These are phyloP conservation scores for Carex kokanica DNA, from an alignment of 176 grass and related monocot genomes.

Conservation along the genomic window DNA sequence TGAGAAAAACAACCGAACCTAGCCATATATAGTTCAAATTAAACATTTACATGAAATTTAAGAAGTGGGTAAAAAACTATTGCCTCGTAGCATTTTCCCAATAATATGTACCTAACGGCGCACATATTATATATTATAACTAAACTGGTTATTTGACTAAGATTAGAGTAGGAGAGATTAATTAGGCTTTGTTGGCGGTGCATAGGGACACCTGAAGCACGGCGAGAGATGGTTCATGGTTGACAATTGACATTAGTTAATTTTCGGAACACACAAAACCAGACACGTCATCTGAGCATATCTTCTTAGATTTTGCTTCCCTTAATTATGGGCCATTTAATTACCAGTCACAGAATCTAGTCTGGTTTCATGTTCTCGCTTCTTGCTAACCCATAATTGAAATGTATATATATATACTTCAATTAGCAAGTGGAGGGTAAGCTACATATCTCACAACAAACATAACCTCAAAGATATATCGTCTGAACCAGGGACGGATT, in stretches of 20 bases:
- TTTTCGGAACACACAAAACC: background rate
- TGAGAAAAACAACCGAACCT: no score
- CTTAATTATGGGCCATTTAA: background rate
- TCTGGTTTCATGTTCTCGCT: background rate
- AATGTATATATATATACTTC: background rate
- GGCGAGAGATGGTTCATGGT: background rate
- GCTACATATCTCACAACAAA: background rate
- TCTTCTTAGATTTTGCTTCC: conserved; percentile 7
- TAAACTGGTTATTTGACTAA: background rate
- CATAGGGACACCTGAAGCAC: background rate
- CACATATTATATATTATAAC: background rate
- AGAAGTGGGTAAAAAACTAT: background rate
- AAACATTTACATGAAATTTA: background rate
- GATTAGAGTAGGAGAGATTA: background rate
- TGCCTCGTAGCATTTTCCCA: background rate
- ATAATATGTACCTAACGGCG: background rate
- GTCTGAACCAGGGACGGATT: no score
- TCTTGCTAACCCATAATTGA: background rate
- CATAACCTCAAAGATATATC: background rate
- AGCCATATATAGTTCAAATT: background rate
- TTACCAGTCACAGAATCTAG: conserved; percentile 3
- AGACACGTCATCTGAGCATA: background rate
- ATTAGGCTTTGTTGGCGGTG: background rate
- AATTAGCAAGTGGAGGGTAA: background rate
- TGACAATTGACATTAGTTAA: background rate